A percentile compares a stretch with the other conserved stretches of the same genome.
Conservation (phyloP, 768 basidiomycete species). For the Austroboletus festivus region DNA sequence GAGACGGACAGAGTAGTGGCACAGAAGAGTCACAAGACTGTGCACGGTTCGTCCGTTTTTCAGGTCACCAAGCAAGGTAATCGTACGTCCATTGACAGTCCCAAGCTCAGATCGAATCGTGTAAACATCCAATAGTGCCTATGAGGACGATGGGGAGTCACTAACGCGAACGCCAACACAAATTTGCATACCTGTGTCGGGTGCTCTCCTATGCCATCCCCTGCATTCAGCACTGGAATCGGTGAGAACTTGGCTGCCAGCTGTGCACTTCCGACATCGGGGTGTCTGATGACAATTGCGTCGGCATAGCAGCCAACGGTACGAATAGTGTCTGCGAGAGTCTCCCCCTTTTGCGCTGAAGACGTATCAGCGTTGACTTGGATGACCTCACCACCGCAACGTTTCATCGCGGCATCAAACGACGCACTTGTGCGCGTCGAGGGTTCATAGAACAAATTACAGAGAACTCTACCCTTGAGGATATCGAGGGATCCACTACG, state of each 20-base stretch:
- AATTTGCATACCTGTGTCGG: constrained; percentile 89
- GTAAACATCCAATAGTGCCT: constrained; percentile 86
- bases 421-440: constrained; percentile 94
- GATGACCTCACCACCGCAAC: constrained; percentile 95
- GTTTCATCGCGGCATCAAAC: constrained; percentile 98
- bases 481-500: constrained; percentile 85
- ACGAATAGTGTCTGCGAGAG: constrained; percentile 86
- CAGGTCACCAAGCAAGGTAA: constrained; percentile 90
- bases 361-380: constrained; percentile 76
- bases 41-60: constrained; percentile 99
- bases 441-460: constrained; percentile 93
- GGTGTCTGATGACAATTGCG: constrained; percentile 92
- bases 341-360: constrained; percentile 92
- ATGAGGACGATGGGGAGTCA: not conserved
- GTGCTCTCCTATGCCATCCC: constrained; percentile 96
- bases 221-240: constrained; percentile 94
- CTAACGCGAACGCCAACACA: constrained; percentile 6
- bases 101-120: constrained; percentile 98
- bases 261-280: constrained; percentile 91
- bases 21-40: constrained; percentile 88
- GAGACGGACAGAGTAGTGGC: constrained; percentile 87
- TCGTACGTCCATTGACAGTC: constrained; percentile 93
- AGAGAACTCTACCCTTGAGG: constrained; percentile 86
- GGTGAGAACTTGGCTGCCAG: constrained; percentile 94
- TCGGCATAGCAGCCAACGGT: constrained; percentile 95